Base-by-base conservation (phyloP, 768 basidiomycete species). In the Naganishia friedmannii region DNA sequence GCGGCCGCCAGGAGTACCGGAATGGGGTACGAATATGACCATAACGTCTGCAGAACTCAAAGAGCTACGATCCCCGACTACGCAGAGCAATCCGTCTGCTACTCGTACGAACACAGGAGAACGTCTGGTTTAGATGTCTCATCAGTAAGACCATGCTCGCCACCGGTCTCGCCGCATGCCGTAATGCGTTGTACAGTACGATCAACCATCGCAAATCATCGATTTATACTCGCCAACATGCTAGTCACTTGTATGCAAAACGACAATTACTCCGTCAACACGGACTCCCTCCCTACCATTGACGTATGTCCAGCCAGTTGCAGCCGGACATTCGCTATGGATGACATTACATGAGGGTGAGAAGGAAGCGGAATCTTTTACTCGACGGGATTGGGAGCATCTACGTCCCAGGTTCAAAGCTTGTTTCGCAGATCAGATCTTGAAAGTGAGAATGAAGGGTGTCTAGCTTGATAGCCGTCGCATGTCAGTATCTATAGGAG, bases 1-100 rank as follows among this genome's bases (percentile, higher is more conserved):
- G 34, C 84, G 94, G 51, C 91, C 93, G 3, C 87, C 87, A 46
- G 94, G 93, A 21, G 82, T 92, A n/a, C 91, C 92, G 0, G 93
- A 95, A 78, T 95, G 92, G 94, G 94, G 93, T 67, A 88, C 68
- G 34, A 60, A 42, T 31, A 69, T 70, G 34, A 54, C 65, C n/a
- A 58, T 65, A 7, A 70, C 28, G 5, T 63, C 58, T 39, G 76
- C 76, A 51, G 78, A 80, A 39, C 26, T 42, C 9, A 42, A 63
- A 26, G 60, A 42, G 3, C 37, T 63, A 10, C n/a, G 42, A n/a
- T 45, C 60, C 37, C 10, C 32, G 42, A 7, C 60, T 46, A 13
- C 19, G 10, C 60, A 34, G 23, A 23, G 48, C 12, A 51, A 23
- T 19, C 6, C 39, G 8, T 19, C 39, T 9, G 21, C 42, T 42